Base-by-base conservation (phyloP, 2,329 filamentous ascomycete species). In the Stenocarpella maydis region DNA sequence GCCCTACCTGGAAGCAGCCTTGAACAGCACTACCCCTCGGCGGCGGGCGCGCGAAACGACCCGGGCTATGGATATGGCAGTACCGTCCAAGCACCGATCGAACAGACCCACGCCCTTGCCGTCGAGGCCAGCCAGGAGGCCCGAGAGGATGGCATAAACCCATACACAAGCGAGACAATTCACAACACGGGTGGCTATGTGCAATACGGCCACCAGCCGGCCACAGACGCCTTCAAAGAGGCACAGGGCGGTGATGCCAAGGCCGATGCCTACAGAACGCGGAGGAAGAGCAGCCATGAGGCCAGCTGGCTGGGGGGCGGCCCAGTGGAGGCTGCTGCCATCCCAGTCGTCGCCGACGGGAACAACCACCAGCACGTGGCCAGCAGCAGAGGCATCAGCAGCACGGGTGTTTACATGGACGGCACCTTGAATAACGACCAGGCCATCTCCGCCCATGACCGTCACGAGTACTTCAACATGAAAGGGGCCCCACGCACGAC, bases 141-240 rank as follows among this genome's bases (percentile, higher is more conserved):
- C 3, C 79, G 82, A 69, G 78, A 86, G 72, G 87, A 89, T 70
- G 86, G 87, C 8, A 80, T 88, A 47, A 89, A 89, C 73, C 87
- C 86, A 2, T 88, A 89, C 72, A 88, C 83, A 39, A 84, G 80
- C 72, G 81, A 86, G 73, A 81, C 83, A 0, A 72, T 82, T 15
- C 71, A 71, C 17, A 50, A 54, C 17, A 67, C 69, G 61, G 61
- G 24, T 14, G 21, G 34, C 1, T 39, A 45, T 14, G 53, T 21
- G 17, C 31, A 69, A 4, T 70, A 69, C 41, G 68, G 55, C 19
- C 69, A 69, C 19, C 58, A 69, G 19, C 68, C 65, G 24, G 66
- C 58, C 47, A 63, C 45, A 21, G 58, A 50, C 43, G 45, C 65
- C 12, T 37, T 63, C 31, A 47, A 55, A 45, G 49, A 39, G 39